Base-by-base conservation (phyloP, 495 filamentous ascomycete species). In the Astrocystis sublimbata region DNA sequence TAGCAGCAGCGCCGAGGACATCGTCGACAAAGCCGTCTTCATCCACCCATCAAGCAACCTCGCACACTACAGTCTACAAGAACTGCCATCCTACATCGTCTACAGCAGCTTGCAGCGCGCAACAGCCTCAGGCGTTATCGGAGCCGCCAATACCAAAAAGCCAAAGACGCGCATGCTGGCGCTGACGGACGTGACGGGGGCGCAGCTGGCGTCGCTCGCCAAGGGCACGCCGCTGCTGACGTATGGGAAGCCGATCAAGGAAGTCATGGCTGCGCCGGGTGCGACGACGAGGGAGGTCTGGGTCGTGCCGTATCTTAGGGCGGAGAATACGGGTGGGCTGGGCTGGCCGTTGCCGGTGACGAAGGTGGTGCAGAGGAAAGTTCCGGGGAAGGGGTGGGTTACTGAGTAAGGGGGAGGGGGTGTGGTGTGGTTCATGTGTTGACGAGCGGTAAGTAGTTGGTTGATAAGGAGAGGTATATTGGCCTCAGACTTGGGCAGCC, bases 181-280 rank as follows among this genome's bases (percentile, higher is more conserved):
- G 0, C 80, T 99, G 15, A 93, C 92, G 4, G 81, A 89, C 28
- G 79, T 96, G 5, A 89, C 85, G 21, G 88, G 84, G 6, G 78
- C 81, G 9, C 89, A 93, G 70, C 81, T 99, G n/a, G 84, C 91
- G 12, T 84, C 84, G 9, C 76, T 98, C 49, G 90, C 92, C 5
- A 88, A 90, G 70, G 90, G 90, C 9, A 97, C 94, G 13, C 92
- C 93, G 60, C 78, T 98, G 58, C 71, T 98, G 24, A 82, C 83
- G 40, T 93, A 93, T 63, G 89, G 91, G 0, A 98, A 98, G 79
- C 96, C 94, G 3, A 85, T 97, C 38, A 96, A 93, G 78, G 86
- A 89, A 65, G 70, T 75, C 17, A 70, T 75, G 51, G 79, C 62
- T 13, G 85, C 85, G 23, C 81, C 81, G 0, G 81, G 77, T 17